Evolutionary conservation across 1,139 yeast species (phyloP).

Genomic region (Kazachstania sp.): DNA sequence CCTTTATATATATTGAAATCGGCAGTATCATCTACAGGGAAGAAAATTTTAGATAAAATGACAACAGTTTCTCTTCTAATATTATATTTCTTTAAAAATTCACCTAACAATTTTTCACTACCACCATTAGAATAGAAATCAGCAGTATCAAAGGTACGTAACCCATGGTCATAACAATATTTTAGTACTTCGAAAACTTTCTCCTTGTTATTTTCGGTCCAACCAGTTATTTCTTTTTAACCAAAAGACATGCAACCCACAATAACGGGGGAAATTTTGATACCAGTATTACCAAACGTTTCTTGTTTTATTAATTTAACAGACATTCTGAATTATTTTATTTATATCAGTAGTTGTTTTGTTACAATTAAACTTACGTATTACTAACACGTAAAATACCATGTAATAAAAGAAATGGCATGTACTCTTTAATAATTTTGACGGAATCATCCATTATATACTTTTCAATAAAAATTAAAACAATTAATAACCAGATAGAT

Average conservation of each 20-base stretch:
- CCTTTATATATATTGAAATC: background rate
- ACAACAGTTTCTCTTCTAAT: conserved; percentile 31
- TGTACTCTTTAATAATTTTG: too few species aligned
- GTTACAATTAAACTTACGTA: too few species aligned
- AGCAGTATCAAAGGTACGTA: conserved; percentile 38
- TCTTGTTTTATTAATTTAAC: conserved; percentile 4
- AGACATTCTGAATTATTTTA: too few species aligned
- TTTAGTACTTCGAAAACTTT: conserved; percentile 32
- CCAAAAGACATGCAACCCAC: conserved; percentile 55
- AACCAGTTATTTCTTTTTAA: conserved; percentile 35
- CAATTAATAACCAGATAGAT: too few species aligned
- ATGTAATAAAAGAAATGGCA: too few species aligned
- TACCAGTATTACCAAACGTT: conserved; percentile 32
- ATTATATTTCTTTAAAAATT: conserved; percentile 32
- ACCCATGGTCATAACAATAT: conserved; percentile 37
- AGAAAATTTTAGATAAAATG: conserved; percentile 6
- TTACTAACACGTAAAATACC: too few species aligned
- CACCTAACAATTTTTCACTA: conserved; percentile 33
- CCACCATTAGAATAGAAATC: conserved; percentile 24
- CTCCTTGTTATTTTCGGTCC: conserved; percentile 36
- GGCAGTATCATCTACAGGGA: background rate
- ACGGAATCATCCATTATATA: too few species aligned
- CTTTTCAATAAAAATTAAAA: too few species aligned
- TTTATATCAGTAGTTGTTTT: too few species aligned
- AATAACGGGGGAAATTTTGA: conserved; percentile 38